Evolutionary conservation across 805 yeast species (phyloP).

Genomic region (Hyphopichia homilentoma): DNA sequence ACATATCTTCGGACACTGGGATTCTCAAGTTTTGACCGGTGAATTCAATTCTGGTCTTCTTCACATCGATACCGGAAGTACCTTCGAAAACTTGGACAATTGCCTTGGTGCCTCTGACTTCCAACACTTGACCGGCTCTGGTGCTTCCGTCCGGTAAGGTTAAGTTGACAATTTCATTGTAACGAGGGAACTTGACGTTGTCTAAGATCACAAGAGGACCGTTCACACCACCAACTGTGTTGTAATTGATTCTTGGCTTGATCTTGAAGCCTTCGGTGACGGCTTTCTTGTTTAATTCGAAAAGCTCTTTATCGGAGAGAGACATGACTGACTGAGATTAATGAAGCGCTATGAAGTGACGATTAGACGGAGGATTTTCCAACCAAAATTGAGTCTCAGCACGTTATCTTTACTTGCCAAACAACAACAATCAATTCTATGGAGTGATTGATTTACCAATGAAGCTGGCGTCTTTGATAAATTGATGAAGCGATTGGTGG

Average conservation of each 20-base stretch:
- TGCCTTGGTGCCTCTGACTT: conserved; percentile 95
- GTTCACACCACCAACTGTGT: conserved; percentile 97
- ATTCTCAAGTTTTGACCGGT: conserved; percentile 92
- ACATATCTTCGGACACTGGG: conserved; percentile 93
- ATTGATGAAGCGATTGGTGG: too few relatives aligned
- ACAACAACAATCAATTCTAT: too few relatives aligned
- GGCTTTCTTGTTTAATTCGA: conserved; percentile 84
- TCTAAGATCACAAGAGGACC: conserved; percentile 87
- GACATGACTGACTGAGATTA: conserved; percentile 11
- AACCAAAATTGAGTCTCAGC: too few relatives aligned
- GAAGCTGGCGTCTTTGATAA: too few relatives aligned
- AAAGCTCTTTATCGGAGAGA: conserved; percentile 43
- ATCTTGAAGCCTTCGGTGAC: conserved; percentile 88
- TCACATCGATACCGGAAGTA: conserved; percentile 97
- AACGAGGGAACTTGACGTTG: conserved; percentile 56
- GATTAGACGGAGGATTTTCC: too few relatives aligned
- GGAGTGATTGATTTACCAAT: too few relatives aligned
- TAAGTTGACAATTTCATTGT: conserved; percentile 93
- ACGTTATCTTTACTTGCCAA: too few relatives aligned
- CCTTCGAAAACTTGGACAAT: conserved; percentile 99
- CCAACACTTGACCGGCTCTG: conserved; percentile 97
- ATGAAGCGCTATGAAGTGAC: conserved; percentile 1
- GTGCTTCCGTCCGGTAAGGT: conserved; percentile 93
- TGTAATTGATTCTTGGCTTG: conserved; percentile 87
- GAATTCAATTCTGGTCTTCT: conserved; percentile 95